Conservation (phyloP, 257 asterid species). For the Haberlea rhodopensis region DNA sequence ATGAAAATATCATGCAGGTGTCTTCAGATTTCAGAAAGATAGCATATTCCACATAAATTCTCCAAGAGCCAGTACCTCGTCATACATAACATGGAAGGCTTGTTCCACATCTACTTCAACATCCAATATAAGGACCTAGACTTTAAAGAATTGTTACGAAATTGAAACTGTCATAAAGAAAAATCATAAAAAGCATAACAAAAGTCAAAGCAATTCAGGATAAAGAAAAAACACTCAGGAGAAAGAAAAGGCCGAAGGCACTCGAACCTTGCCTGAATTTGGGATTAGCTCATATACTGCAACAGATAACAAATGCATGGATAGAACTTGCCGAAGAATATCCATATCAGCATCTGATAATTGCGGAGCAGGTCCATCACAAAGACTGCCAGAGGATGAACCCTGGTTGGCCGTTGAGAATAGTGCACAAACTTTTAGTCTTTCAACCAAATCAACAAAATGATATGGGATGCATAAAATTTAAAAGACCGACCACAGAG, state of each 20-base stretch:
- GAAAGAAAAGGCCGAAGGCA: conserved; percentile 11
- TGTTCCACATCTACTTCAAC: conserved; percentile 49
- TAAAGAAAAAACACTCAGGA: neutral
- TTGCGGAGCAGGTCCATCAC: conserved; percentile 27
- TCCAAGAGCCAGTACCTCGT: conserved; percentile 39
- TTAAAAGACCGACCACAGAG: conserved; percentile 34
- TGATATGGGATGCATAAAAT: conserved; percentile 4
- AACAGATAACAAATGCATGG: conserved; percentile 45
- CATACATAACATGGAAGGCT: conserved; percentile 58
- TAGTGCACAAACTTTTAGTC: conserved; percentile 2
- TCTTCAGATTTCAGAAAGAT: neutral
- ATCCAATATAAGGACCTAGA: conserved; percentile 52
- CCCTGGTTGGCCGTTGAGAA: conserved; percentile 37
- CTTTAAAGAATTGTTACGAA: conserved; percentile 17
- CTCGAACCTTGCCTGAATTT: conserved; percentile 67
- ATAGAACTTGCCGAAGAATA: conserved; percentile 45
- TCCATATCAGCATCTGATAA: conserved; percentile 36
- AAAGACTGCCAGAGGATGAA: conserved; percentile 35
- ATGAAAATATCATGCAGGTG: neutral
- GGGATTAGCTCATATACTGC: conserved; percentile 61
- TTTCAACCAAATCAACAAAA: conserved; percentile 7
- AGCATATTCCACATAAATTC: neutral
- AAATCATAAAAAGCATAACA: neutral
- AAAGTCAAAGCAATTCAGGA: conserved; percentile 1
- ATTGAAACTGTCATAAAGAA: neutral